These are phyloP conservation scores for Camellia sinensis DNA, from an alignment of 148 eudicot species.

Conservation along the genomic window DNA sequence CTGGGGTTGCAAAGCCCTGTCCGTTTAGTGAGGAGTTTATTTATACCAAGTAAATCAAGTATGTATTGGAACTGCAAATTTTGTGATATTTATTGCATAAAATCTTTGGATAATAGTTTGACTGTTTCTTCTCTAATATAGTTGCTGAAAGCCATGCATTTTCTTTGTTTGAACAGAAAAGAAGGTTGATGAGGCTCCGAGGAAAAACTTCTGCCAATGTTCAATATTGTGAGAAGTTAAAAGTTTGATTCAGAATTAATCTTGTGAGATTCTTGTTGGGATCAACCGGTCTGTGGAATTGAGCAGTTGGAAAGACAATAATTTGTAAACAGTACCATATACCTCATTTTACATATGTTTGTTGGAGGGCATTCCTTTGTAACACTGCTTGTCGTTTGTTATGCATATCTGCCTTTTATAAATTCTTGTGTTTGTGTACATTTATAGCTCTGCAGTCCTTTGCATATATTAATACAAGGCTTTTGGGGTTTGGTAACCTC, in stretches of 20 bases:
- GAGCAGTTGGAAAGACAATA: slow-evolving; percentile 23
- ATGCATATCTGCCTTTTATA: slow-evolving; percentile 11
- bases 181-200: slow-evolving; percentile 78
- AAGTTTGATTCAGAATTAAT: slow-evolving; percentile 16
- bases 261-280: slow-evolving; percentile 23
- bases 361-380: background rate
- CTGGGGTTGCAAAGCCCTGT: background rate
- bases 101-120: background rate
- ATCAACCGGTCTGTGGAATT: slow-evolving; percentile 23
- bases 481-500: slow-evolving; percentile 17
- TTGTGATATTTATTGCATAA: background rate
- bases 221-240: slow-evolving; percentile 56
- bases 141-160: slow-evolving; percentile 9
- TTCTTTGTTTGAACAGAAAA: slow-evolving; percentile 55
- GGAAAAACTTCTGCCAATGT: slow-evolving; percentile 67
- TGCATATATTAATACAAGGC: slow-evolving; percentile 12
- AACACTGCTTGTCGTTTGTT: background rate
- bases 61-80: background rate
- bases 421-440: slow-evolving; percentile 20
- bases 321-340: slow-evolving; percentile 29
- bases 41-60: background rate
- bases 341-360: slow-evolving; percentile 26
- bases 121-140: background rate
- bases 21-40: background rate
- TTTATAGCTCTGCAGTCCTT: slow-evolving; percentile 14